phyloP scores from a whole-genome alignment of 140 eudicot species.

The Bidens hawaiensis region DNA sequence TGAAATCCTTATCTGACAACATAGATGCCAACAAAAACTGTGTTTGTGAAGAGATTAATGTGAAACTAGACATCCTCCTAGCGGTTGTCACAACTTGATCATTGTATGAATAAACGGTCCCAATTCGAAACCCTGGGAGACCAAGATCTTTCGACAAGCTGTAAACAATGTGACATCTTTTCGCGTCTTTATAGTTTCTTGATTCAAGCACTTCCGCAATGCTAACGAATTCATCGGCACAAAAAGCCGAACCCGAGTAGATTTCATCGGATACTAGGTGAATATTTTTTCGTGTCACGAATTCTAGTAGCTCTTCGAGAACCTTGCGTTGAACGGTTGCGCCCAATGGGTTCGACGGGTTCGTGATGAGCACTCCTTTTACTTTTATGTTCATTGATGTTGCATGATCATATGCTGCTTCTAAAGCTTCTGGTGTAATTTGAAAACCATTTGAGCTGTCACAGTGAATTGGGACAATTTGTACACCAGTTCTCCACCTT shows the following conservation, averaged over 20 bases:
- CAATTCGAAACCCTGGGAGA: slow-evolving; percentile 72
- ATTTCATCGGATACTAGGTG: slow-evolving; percentile 93
- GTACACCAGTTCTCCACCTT: too few relatives aligned
- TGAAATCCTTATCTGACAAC: slow-evolving; percentile 56
- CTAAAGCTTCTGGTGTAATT: too few relatives aligned
- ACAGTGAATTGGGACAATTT: too few relatives aligned
- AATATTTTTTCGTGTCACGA: slow-evolving; percentile 56
- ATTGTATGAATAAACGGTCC: slow-evolving; percentile 84
- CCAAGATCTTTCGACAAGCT: slow-evolving; percentile 88
- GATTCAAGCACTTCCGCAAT: too few relatives aligned
- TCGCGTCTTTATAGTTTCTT: slow-evolving; percentile 51
- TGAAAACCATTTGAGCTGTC: too few relatives aligned
- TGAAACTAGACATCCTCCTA: slow-evolving; percentile 89
- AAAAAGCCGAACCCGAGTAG: slow-evolving; percentile 83
- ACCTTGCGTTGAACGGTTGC: slow-evolving; percentile 53
- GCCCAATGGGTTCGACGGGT: too few relatives aligned
- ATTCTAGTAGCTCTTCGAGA: slow-evolving; percentile 59
- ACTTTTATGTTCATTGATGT: slow-evolving; percentile 57
- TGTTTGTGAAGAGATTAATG: too few relatives aligned
- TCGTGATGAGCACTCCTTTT: slow-evolving; percentile 69
- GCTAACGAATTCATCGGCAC: slow-evolving; percentile 63
- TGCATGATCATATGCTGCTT: too few relatives aligned
- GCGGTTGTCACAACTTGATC: slow-evolving; percentile 84
- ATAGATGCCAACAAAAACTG: too few relatives aligned
- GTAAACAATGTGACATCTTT: slow-evolving; percentile 87